A percentile compares a stretch with the other conserved stretches of the same genome.
phyloP scores from a whole-genome alignment of 805 yeast genomes.

The Novakomyces olei region DNA sequence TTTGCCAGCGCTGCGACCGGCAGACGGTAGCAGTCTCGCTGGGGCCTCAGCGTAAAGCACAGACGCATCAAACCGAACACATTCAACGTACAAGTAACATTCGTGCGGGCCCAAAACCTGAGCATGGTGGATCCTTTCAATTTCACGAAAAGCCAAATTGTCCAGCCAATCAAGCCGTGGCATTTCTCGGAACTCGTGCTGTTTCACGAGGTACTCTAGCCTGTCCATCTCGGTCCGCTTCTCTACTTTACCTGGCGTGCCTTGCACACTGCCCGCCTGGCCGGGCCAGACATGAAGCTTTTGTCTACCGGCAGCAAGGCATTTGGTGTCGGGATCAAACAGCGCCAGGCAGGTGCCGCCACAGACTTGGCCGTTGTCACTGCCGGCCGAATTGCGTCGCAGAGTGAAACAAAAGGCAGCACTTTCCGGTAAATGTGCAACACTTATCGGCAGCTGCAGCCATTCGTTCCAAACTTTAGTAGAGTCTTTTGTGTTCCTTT shows the following conservation, averaged over 20 bases:
- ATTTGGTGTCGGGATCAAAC: not conserved
- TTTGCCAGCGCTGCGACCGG: not conserved
- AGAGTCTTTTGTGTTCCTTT: too few relatives aligned
- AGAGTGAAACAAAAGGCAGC: not conserved
- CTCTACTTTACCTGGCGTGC: not conserved
- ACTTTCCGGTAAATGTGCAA: not conserved
- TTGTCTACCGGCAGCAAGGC: not conserved
- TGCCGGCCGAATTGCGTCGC: not conserved
- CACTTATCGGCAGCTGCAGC: not conserved
- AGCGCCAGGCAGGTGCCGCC: not conserved
- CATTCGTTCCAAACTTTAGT: not conserved
- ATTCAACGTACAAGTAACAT: constrained; percentile 20
- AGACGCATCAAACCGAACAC: constrained; percentile 48
- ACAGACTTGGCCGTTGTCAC: not conserved
- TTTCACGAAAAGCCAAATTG: constrained; percentile 32
- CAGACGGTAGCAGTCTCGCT: constrained; percentile 16
- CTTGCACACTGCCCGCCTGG: not conserved
- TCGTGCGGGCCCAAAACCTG: constrained; percentile 5
- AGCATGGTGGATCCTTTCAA: constrained; percentile 21
- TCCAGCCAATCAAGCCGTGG: constrained; percentile 53
- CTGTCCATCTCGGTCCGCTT: not conserved
- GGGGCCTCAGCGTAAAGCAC: constrained; percentile 23
- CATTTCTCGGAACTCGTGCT: constrained; percentile 47
- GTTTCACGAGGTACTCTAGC: constrained; percentile 22
- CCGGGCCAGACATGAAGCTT: not conserved